These are phyloP conservation scores for Blastocystis sp. DNA, from an alignment of 352 stramenopile species.

Conservation along the genomic window DNA sequence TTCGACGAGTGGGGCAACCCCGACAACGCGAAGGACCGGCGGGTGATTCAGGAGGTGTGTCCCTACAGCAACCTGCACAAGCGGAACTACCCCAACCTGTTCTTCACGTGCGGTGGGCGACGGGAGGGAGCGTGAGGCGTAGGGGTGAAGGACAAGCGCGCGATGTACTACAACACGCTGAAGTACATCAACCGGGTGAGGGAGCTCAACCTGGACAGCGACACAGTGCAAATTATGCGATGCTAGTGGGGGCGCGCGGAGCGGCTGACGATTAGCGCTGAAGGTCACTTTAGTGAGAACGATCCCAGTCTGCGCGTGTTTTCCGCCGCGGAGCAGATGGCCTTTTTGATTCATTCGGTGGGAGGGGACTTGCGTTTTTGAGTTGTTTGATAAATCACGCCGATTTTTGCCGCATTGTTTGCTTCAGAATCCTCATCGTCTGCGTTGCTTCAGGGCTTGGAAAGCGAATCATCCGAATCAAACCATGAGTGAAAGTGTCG, in stretches of 20 bases:
- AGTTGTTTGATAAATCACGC: background rate
- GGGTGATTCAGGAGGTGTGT: constrained; percentile 34
- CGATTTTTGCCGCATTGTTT: background rate
- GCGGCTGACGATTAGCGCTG: background rate
- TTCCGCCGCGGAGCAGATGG: constrained; percentile 27
- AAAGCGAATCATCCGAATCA: background rate
- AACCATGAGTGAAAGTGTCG: constrained; percentile 3
- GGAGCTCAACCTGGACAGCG: constrained; percentile 18
- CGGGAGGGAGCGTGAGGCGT: background rate
- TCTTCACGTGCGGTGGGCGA: constrained; percentile 23
- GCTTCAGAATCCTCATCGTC: background rate
- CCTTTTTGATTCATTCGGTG: constrained; percentile 66
- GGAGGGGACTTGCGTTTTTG: constrained; percentile 16
- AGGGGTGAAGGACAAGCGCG: constrained; percentile 59
- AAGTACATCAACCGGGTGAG: constrained; percentile 61
- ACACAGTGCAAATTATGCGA: constrained; percentile 41
- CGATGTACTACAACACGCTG: constrained; percentile 50
- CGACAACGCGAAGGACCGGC: background rate
- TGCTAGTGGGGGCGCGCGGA: background rate
- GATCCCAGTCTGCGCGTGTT: constrained; percentile 37
- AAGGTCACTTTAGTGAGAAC: constrained; percentile 64
- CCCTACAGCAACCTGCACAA: constrained; percentile 38
- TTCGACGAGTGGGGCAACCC: constrained; percentile 66
- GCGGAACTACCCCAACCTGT: constrained; percentile 55
- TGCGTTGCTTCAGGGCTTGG: background rate